Percentiles rank a stretch among this genome's conserved stretches.
Evolutionary conservation across 495 filamentous ascomycete species (phyloP).

Genomic region (Mytilinidion resinicola): DNA sequence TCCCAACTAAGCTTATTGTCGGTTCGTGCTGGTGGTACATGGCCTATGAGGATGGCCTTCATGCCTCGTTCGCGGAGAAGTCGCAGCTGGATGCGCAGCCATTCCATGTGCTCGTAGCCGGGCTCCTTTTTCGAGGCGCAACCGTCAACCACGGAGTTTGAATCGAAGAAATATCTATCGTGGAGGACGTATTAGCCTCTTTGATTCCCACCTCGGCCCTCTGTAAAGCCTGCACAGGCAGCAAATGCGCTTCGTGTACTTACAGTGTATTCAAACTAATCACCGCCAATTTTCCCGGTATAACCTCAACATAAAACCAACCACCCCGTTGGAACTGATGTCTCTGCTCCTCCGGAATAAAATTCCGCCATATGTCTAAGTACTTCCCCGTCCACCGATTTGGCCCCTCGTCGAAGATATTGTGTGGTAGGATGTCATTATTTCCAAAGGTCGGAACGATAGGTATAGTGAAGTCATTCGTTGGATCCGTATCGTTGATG

Average conservation of each 20-base stretch:
- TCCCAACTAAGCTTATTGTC: constrained; percentile 83
- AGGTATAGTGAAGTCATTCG: constrained; percentile 61
- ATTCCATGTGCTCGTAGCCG: constrained; percentile 92
- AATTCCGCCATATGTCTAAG: constrained; percentile 66
- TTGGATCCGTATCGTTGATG: constrained; percentile 42
- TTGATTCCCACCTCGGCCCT: too few relatives aligned
- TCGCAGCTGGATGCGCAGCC: constrained; percentile 86
- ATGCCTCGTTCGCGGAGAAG: constrained; percentile 74
- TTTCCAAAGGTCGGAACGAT: constrained; percentile 90
- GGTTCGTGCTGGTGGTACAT: constrained; percentile 85
- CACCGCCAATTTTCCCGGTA: constrained; percentile 78
- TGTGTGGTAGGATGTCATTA: constrained; percentile 96
- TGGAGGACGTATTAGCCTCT: too few relatives aligned
- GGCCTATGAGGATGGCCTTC: constrained; percentile 92
- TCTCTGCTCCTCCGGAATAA: constrained; percentile 89
- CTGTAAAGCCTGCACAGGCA: neutral
- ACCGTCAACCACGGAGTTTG: constrained; percentile 87
- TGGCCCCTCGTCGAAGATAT: constrained; percentile 79
- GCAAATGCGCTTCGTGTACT: neutral
- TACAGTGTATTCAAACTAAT: constrained; percentile 89
- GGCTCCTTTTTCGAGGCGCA: constrained; percentile 71
- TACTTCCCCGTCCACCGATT: constrained; percentile 76
- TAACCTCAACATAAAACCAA: constrained; percentile 90
- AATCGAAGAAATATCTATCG: constrained; percentile 73
- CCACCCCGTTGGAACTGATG: constrained; percentile 89